phyloP scores from a whole-genome alignment of 2,329 filamentous ascomycete genomes.

The Neofusicoccum cordaticola region DNA sequence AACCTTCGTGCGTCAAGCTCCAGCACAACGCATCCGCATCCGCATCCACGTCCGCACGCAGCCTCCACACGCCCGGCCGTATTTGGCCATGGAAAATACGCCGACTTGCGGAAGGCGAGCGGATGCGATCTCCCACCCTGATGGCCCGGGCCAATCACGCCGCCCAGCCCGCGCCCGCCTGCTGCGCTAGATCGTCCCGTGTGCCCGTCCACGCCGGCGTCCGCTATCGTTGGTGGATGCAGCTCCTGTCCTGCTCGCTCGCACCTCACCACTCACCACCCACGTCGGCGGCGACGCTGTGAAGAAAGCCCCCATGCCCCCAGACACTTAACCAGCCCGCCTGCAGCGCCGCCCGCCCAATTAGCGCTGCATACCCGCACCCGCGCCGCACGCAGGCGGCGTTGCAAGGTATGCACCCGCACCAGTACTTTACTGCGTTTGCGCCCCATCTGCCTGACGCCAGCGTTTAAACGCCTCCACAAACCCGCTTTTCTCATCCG shows the following conservation, averaged over 20 bases:
- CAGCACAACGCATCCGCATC: constrained; percentile 1
- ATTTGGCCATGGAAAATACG: constrained; percentile 5
- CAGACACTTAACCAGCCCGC: background rate
- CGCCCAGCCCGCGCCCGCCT: background rate
- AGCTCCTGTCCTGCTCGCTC: constrained; percentile 2
- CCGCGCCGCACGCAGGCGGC: background rate
- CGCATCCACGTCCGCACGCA: constrained; percentile 5
- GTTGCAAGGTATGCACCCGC: background rate
- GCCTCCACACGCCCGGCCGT: constrained; percentile 10
- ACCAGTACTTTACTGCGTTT: background rate
- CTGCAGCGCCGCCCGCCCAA: background rate
- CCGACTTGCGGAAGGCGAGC: constrained; percentile 9
- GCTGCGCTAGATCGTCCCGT: constrained; percentile 12
- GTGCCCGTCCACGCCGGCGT: constrained; percentile 1
- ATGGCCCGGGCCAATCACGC: constrained; percentile 5
- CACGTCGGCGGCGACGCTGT: constrained; percentile 1
- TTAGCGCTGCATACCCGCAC: background rate
- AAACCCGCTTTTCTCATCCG: constrained; percentile 10
- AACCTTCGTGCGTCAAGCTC: background rate
- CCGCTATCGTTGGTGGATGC: constrained; percentile 3
- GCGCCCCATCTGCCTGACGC: background rate
- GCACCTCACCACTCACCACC: background rate
- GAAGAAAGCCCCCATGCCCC: background rate
- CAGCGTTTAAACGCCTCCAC: constrained; percentile 15
- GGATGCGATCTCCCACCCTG: constrained; percentile 11